Percentiles rank a stretch among this genome's conserved stretches.
These are phyloP conservation scores for Pisolithus tinctorius DNA, from an alignment of 768 basidiomycete genomes.

Conservation along the genomic window DNA sequence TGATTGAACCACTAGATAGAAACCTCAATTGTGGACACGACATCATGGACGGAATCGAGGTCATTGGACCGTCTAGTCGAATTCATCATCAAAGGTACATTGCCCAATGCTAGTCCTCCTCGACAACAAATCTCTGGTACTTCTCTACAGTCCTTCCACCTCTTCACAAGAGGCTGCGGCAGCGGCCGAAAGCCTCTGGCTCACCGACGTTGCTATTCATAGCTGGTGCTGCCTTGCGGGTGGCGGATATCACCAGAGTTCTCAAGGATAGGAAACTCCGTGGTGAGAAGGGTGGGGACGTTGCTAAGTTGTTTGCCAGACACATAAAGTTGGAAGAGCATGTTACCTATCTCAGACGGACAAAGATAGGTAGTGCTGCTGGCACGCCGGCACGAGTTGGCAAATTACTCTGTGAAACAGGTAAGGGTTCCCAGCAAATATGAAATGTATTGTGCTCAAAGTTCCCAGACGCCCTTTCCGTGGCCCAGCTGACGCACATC, in stretches of 20 bases:
- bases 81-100: constrained; percentile 70
- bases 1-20: constrained; percentile 55
- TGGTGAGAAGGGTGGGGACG: constrained; percentile 82
- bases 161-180: constrained; percentile 62
- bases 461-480: constrained; percentile 56
- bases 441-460: constrained; percentile 2
- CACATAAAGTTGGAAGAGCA: constrained; percentile 91
- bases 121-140: neutral
- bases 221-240: constrained; percentile 84
- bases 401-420: constrained; percentile 71
- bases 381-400: constrained; percentile 91
- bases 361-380: constrained; percentile 83
- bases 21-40: constrained; percentile 69
- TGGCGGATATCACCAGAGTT: constrained; percentile 77
- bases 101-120: neutral
- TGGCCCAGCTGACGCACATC: constrained; percentile 76
- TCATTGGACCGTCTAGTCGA: constrained; percentile 64
- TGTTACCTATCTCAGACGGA: constrained; percentile 71
- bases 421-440: constrained; percentile 30
- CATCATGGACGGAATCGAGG: constrained; percentile 62
- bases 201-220: constrained; percentile 84
- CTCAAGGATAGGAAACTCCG: constrained; percentile 63
- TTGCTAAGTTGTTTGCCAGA: constrained; percentile 93
- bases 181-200: constrained; percentile 71
- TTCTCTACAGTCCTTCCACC: constrained; percentile 51